Conservation (phyloP, 2,329 filamentous ascomycete species). For the Mollisia scopiformis region DNA sequence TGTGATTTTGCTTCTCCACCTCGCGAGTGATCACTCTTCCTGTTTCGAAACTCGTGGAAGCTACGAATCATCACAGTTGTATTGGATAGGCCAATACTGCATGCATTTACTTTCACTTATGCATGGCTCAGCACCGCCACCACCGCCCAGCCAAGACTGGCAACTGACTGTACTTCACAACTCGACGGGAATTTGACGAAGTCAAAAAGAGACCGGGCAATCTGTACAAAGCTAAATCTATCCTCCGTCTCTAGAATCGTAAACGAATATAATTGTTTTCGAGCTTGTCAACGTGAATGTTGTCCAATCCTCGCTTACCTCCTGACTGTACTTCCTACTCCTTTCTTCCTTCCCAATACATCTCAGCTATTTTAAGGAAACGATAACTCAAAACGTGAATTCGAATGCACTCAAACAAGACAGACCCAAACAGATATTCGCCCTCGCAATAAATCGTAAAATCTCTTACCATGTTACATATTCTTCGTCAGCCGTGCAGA, state of each 20-base stretch:
- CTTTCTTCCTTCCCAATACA: neutral
- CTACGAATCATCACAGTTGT: neutral
- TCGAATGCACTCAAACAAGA: neutral
- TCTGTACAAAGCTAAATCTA: too few species aligned
- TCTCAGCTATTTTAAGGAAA: neutral
- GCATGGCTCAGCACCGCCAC: too few species aligned
- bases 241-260: too few species aligned
- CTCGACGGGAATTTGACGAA: too few species aligned
- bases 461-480: conserved; percentile 9
- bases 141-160: too few species aligned
- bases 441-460: neutral
- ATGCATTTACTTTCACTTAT: too few species aligned
- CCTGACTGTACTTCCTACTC: too few species aligned
- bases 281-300: too few species aligned
- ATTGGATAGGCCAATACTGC: neutral
- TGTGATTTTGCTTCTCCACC: neutral
- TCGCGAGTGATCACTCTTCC: neutral
- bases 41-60: neutral
- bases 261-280: too few species aligned
- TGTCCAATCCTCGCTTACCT: too few species aligned
- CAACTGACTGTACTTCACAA: too few species aligned
- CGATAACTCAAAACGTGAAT: neutral
- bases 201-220: too few species aligned
- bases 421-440: neutral
- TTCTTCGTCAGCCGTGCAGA: conserved; percentile 9